These are phyloP conservation scores for Nitzschia sp. DNA, from an alignment of 108 stramenopile genomes.

Conservation along the genomic window DNA sequence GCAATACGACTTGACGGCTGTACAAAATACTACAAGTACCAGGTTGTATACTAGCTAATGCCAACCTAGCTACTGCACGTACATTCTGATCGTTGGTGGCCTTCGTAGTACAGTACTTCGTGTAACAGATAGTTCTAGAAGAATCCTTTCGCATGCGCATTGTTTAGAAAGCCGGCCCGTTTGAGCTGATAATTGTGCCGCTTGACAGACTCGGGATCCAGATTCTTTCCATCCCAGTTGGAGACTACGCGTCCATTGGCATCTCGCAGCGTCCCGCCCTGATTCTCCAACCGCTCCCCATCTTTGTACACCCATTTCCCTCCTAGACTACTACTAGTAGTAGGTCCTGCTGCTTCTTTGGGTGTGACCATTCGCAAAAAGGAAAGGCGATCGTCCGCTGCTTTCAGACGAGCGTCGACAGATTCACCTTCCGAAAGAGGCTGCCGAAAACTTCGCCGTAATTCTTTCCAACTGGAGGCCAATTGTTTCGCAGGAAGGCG, in stretches of 20 bases:
- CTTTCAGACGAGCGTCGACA: constrained; percentile 48
- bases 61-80: background rate
- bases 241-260: constrained; percentile 57
- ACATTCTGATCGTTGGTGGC: background rate
- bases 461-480: constrained; percentile 38
- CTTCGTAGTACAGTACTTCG: too few species aligned
- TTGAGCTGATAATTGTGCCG: constrained; percentile 62
- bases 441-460: constrained; percentile 58
- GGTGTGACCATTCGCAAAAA: constrained; percentile 78
- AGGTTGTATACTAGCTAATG: too few species aligned
- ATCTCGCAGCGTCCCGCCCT: constrained; percentile 31
- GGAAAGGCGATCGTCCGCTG: constrained; percentile 66
- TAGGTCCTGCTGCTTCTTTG: constrained; percentile 38
- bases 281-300: constrained; percentile 39
- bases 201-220: constrained; percentile 77
- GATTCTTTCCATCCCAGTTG: constrained; percentile 78
- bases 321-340: background rate
- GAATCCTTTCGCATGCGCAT: constrained; percentile 82
- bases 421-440: constrained; percentile 33
- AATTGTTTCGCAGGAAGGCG: constrained; percentile 51
- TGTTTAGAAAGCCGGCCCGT: constrained; percentile 75
- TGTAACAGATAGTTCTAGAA: constrained; percentile 46
- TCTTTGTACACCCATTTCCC: constrained; percentile 55
- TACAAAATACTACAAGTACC: too few species aligned
- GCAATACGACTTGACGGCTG: too few species aligned